These are phyloP conservation scores for Saitoella complicata DNA, from an alignment of 805 yeast genomes.

Conservation along the genomic window DNA sequence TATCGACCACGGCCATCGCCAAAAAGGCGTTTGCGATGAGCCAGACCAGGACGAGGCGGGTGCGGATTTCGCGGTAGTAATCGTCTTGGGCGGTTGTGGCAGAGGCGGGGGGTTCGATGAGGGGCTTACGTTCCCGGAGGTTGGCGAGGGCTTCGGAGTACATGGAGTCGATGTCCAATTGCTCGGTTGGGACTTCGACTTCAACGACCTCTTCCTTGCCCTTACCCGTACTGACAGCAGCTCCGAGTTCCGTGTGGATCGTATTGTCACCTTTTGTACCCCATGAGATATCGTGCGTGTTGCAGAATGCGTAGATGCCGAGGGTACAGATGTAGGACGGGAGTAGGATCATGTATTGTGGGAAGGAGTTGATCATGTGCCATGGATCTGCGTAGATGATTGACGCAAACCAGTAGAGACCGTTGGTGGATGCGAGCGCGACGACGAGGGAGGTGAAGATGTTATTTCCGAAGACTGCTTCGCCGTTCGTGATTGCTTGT, in stretches of 20 bases:
- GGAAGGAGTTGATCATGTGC: slow-evolving; percentile 66
- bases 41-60: slow-evolving; percentile 94
- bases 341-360: slow-evolving; percentile 74
- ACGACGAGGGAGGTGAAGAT: slow-evolving; percentile 64
- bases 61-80: slow-evolving; percentile 86
- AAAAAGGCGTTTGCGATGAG: slow-evolving; percentile 64
- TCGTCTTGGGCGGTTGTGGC: slow-evolving; percentile 39
- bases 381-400: slow-evolving; percentile 84
- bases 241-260: slow-evolving; percentile 52
- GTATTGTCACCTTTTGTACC: slow-evolving; percentile 93
- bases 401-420: slow-evolving; percentile 70
- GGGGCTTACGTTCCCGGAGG: slow-evolving; percentile 43
- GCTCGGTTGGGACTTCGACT: slow-evolving; percentile 54
- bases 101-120: slow-evolving; percentile 17
- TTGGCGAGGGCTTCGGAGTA: slow-evolving; percentile 61
- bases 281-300: slow-evolving; percentile 99
- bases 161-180: slow-evolving; percentile 63
- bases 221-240: slow-evolving; percentile 42
- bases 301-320: slow-evolving; percentile 93
- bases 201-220: slow-evolving; percentile 55
- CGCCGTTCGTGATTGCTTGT: slow-evolving; percentile 19
- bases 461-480: slow-evolving; percentile 23
- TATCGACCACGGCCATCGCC: slow-evolving; percentile 76
- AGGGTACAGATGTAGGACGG: slow-evolving; percentile 86
- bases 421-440: slow-evolving; percentile 79